Evolutionary conservation across 805 yeast genomes (phyloP).

Genomic region (Lipomyces starkeyi): DNA sequence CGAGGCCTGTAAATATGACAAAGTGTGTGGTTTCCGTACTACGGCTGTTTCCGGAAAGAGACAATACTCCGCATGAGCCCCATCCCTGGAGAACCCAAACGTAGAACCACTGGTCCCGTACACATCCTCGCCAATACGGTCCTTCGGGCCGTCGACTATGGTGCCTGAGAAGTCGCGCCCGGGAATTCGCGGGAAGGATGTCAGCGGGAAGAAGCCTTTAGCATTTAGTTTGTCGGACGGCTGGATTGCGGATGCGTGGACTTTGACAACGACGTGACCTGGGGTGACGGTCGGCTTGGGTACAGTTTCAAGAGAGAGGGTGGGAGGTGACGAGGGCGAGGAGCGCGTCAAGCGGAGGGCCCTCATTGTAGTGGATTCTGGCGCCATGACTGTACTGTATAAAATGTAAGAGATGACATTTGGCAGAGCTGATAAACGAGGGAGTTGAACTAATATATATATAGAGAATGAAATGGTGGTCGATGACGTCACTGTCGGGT

Average conservation of each 20-base stretch:
- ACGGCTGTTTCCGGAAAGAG: background rate
- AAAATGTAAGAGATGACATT: too few relatives aligned
- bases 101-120: constrained; percentile 1
- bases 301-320: background rate
- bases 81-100: background rate
- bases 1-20: background rate
- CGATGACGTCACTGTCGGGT: too few relatives aligned
- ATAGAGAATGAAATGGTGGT: too few relatives aligned
- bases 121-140: constrained; percentile 1
- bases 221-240: background rate
- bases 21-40: background rate
- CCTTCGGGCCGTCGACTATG: background rate
- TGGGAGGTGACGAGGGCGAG: background rate
- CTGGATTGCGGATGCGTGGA: constrained; percentile 1
- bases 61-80: background rate
- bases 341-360: background rate
- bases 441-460: too few relatives aligned
- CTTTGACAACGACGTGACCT: background rate
- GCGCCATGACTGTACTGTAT: too few relatives aligned
- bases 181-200: constrained; percentile 3
- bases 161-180: constrained; percentile 5
- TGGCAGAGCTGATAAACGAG: too few relatives aligned
- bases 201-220: background rate
- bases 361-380: background rate
- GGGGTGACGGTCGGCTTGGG: background rate